These are phyloP conservation scores for Penicillium cosmopolitanum DNA, from an alignment of 495 filamentous ascomycete species.

Conservation along the genomic window DNA sequence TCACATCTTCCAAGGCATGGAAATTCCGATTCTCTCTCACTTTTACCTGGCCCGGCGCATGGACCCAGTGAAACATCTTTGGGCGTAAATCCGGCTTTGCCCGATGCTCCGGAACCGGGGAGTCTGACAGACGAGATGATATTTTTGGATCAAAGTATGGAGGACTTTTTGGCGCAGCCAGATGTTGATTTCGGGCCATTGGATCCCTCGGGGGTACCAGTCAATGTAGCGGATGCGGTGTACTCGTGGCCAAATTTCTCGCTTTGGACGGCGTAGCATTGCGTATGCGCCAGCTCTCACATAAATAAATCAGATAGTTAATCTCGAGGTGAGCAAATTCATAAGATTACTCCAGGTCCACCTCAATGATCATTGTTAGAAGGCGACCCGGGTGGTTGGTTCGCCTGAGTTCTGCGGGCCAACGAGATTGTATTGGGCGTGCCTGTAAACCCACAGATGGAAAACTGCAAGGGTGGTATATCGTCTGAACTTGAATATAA, in stretches of 20 bases:
- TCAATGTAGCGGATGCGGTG: constrained; percentile 22
- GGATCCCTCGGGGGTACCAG: constrained; percentile 21
- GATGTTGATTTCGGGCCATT: constrained; percentile 25
- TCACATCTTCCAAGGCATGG: neutral
- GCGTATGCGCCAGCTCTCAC: neutral
- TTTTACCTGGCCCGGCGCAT: neutral
- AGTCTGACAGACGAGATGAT: constrained; percentile 29
- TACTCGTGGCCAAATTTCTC: constrained; percentile 30
- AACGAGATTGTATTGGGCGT: too few relatives aligned
- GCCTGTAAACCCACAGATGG: too few relatives aligned
- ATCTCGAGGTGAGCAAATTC: too few relatives aligned
- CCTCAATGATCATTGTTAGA: too few relatives aligned
- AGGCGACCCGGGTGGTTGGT: too few relatives aligned
- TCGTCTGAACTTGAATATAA: too few relatives aligned
- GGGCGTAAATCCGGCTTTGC: neutral
- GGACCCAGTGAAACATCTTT: neutral
- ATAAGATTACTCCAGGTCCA: too few relatives aligned
- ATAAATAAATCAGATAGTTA: neutral
- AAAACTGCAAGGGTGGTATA: too few relatives aligned
- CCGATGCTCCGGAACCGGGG: constrained; percentile 12
- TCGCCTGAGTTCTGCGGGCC: too few relatives aligned
- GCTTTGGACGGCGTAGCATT: constrained; percentile 23
- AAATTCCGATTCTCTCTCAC: neutral
- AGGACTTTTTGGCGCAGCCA: constrained; percentile 32
- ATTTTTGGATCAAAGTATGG: constrained; percentile 35